phyloP scores from a whole-genome alignment of 495 filamentous ascomycete species.

The Parachaetomium inaequale region DNA sequence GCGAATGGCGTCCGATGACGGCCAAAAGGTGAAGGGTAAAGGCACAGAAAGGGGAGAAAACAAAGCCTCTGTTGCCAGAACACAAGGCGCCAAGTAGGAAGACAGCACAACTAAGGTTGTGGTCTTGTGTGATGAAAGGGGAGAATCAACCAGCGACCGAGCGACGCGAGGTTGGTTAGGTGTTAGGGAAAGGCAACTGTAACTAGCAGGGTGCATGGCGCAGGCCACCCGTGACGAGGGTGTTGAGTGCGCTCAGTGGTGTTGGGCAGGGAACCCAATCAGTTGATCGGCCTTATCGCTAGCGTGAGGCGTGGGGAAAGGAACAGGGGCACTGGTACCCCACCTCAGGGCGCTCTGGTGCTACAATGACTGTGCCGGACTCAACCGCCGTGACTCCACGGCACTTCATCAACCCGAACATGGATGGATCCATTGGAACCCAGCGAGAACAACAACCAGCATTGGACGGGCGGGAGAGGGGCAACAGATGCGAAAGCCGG shows the following conservation, averaged over 20 bases:
- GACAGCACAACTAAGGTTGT: constrained; percentile 4
- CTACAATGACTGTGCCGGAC: background rate
- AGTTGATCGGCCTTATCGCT: constrained; percentile 32
- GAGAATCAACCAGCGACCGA: constrained; percentile 4
- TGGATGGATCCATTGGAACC: too few species aligned
- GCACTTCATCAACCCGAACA: too few species aligned
- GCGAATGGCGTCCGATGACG: background rate
- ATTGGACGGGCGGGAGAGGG: background rate
- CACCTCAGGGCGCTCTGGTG: background rate
- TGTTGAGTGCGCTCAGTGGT: background rate
- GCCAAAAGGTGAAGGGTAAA: background rate
- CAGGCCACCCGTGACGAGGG: constrained; percentile 29
- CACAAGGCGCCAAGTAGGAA: background rate
- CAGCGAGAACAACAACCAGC: background rate
- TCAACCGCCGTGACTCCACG: background rate
- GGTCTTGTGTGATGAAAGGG: constrained; percentile 7
- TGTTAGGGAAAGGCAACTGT: background rate
- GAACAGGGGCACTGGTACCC: background rate
- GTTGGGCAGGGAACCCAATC: constrained; percentile 28
- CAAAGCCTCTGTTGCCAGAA: constrained; percentile 1
- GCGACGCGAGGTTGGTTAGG: constrained; percentile 15
- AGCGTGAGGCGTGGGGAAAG: constrained; percentile 14
- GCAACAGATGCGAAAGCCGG: background rate
- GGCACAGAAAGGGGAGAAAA: background rate
- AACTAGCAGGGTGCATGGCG: constrained; percentile 13